Conservation (phyloP, 495 filamentous ascomycete genomes). For the Penicillium manginii region DNA sequence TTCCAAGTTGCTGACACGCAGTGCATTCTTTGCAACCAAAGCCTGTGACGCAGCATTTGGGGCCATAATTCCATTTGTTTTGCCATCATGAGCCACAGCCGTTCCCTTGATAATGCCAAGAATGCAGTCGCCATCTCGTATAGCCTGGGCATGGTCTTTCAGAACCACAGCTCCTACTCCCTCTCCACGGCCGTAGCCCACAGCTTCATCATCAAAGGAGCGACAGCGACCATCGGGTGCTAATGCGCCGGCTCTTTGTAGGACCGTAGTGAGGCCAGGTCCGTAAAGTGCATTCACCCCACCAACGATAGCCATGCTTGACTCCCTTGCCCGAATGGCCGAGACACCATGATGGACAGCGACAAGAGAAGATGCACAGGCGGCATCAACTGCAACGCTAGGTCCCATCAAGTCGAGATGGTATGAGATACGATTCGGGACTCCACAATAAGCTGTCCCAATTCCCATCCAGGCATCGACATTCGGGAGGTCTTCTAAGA, state of each 20-base stretch:
- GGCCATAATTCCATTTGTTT: conserved; percentile 41
- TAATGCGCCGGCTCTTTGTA: conserved; percentile 34
- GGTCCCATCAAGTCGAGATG: conserved; percentile 40
- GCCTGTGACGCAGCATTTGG: conserved; percentile 38
- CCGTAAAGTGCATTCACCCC: conserved; percentile 46
- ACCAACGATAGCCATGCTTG: conserved; percentile 43
- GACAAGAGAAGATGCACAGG: conserved; percentile 41
- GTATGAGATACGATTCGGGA: conserved; percentile 40
- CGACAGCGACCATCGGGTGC: conserved; percentile 45
- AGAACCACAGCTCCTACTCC: conserved; percentile 42
- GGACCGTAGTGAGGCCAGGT: conserved; percentile 31
- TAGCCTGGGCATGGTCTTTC: conserved; percentile 38
- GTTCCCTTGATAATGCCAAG: conserved; percentile 44
- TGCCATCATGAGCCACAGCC: conserved; percentile 35
- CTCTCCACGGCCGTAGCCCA: conserved; percentile 71
- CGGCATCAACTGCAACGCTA: conserved; percentile 28
- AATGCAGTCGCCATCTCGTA: conserved; percentile 41
- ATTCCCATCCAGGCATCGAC: conserved; percentile 18
- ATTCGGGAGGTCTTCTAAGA: conserved; percentile 22
- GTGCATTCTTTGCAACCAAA: conserved; percentile 29
- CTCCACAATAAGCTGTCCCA: conserved; percentile 34
- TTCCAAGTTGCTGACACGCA: conserved; percentile 33
- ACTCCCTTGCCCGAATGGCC: conserved; percentile 41
- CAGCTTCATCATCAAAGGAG: conserved; percentile 62
- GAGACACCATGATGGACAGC: conserved; percentile 39